phyloP scores from a whole-genome alignment of 768 basidiomycete genomes.

The Auricularia sp. region DNA sequence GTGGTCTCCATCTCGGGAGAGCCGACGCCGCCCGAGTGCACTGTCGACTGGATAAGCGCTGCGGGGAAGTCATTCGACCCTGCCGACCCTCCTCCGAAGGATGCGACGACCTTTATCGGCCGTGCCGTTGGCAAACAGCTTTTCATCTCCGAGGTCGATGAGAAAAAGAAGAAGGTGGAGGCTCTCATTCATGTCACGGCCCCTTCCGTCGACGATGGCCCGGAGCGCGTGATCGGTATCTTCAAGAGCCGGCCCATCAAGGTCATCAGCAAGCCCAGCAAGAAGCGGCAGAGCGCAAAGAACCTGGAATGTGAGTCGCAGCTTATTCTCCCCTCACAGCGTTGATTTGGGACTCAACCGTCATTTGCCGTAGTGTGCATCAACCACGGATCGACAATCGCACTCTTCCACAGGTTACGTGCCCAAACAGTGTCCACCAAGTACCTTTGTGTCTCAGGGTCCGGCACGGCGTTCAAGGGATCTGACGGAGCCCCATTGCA shows the following conservation, averaged over 20 bases:
- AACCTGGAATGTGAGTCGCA: conserved; percentile 70
- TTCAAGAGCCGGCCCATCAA: conserved; percentile 95
- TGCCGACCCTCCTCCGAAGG: conserved; percentile 51
- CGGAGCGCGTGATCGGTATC: conserved; percentile 73
- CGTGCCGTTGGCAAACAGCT: conserved; percentile 90
- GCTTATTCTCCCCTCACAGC: conserved; percentile 11
- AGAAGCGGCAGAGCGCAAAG: conserved; percentile 91
- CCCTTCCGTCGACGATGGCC: conserved; percentile 66
- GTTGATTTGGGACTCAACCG: conserved; percentile 6
- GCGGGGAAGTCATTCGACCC: conserved; percentile 74
- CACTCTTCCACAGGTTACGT: conserved; percentile 89
- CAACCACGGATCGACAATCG: conserved; percentile 90
- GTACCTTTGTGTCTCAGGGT: conserved; percentile 91
- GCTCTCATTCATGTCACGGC: conserved; percentile 85
- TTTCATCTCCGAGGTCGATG: conserved; percentile 90
- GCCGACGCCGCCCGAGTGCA: conserved; percentile 71
- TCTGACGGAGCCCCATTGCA: conserved; percentile 83
- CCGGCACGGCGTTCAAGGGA: conserved; percentile 83
- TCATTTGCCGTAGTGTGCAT: conserved; percentile 60
- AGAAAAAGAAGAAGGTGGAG: conserved; percentile 92
- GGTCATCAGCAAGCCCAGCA: conserved; percentile 96
- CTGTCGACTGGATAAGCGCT: conserved; percentile 79
- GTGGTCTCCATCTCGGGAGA: conserved; percentile 90
- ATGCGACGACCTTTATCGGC: conserved; percentile 82
- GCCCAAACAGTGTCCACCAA: conserved; percentile 95